Evolutionary conservation across 495 filamentous ascomycete genomes (phyloP).

Genomic region (Penicillium salamii): DNA sequence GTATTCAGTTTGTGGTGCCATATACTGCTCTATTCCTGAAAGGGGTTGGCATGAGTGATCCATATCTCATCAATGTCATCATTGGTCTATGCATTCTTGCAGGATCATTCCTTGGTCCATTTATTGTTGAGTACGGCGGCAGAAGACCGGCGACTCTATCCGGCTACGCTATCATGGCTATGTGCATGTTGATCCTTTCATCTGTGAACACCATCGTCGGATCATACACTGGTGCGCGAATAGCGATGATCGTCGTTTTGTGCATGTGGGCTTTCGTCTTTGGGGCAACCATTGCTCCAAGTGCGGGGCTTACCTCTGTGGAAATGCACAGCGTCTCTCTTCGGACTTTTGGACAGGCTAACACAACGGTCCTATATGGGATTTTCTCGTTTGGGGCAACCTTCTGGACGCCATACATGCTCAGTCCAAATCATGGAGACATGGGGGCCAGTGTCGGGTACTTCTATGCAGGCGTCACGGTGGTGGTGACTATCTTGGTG

Average conservation of each 20-base stretch:
- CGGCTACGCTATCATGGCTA: slow-evolving; percentile 24
- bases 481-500: slow-evolving; percentile 13
- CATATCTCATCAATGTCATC: slow-evolving; percentile 30
- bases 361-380: slow-evolving; percentile 22
- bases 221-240: slow-evolving; percentile 4
- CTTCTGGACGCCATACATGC: slow-evolving; percentile 33
- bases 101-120: slow-evolving; percentile 21
- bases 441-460: slow-evolving; percentile 32
- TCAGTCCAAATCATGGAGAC: slow-evolving; percentile 22
- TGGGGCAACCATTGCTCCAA: slow-evolving; percentile 25
- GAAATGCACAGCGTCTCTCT: slow-evolving; percentile 32
- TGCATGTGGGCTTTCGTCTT: slow-evolving; percentile 31
- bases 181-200: slow-evolving; percentile 29
- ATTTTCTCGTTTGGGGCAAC: slow-evolving; percentile 26
- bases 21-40: slow-evolving; percentile 27
- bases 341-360: slow-evolving; percentile 32
- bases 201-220: slow-evolving; percentile 20
- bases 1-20: slow-evolving; percentile 29
- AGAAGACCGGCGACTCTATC: slow-evolving; percentile 21
- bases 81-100: slow-evolving; percentile 28
- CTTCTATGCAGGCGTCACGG: slow-evolving; percentile 27
- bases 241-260: slow-evolving; percentile 22
- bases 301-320: slow-evolving; percentile 17
- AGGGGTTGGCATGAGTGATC: slow-evolving; percentile 23
- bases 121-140: slow-evolving; percentile 26